phyloP scores from a whole-genome alignment of 1,139 yeast species.

The Zygotorulaspora mrakii region DNA sequence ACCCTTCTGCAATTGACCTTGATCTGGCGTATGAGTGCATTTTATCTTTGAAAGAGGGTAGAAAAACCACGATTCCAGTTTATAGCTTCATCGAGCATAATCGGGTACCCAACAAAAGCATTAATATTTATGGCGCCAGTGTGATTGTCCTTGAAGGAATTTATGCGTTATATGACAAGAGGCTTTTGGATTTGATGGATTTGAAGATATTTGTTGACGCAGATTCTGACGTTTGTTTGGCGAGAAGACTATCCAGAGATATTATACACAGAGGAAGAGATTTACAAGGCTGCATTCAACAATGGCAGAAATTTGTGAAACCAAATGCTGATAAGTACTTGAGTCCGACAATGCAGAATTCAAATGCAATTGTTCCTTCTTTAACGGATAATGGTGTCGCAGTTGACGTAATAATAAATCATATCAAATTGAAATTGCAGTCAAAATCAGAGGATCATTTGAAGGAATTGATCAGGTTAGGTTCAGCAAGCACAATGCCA shows the following conservation, averaged over 20 bases:
- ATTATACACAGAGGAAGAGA: constrained; percentile 84
- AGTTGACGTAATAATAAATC: constrained; percentile 71
- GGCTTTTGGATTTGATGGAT: constrained; percentile 73
- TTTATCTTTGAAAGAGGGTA: constrained; percentile 56
- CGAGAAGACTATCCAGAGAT: constrained; percentile 82
- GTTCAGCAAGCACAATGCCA: constrained; percentile 21
- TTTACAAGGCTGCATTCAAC: constrained; percentile 71
- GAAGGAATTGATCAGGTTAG: constrained; percentile 38
- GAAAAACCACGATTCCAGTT: constrained; percentile 71
- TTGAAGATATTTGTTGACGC: constrained; percentile 89
- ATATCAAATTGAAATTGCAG: constrained; percentile 68
- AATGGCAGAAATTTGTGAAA: constrained; percentile 88
- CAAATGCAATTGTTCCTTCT: constrained; percentile 84
- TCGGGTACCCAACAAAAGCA: constrained; percentile 58
- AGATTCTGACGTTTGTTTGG: constrained; percentile 85
- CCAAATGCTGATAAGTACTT: constrained; percentile 82
- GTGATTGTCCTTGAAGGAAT: constrained; percentile 91
- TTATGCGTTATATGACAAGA: constrained; percentile 70
- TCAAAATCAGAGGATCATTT: constrained; percentile 66
- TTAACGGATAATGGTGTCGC: constrained; percentile 83
- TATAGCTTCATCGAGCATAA: constrained; percentile 77
- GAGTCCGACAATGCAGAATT: constrained; percentile 71
- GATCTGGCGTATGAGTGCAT: constrained; percentile 67
- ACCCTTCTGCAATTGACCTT: constrained; percentile 76
- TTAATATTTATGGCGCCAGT: constrained; percentile 90